phyloP scores from a whole-genome alignment of 169 alveolate species.

The Plasmodium blacklocki region DNA sequence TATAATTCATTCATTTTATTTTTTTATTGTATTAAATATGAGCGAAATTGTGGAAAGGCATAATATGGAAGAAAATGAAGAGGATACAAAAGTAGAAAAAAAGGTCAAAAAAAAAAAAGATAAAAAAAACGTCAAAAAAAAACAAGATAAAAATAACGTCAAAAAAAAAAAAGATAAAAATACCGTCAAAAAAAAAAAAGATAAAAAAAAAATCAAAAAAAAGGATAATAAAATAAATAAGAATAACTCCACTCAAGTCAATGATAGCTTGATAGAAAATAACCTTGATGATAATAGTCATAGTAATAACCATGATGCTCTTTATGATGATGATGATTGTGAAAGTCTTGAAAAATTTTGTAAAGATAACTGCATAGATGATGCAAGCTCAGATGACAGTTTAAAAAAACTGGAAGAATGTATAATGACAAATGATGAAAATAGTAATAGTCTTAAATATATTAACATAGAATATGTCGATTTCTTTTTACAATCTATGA shows the following conservation, averaged over 20 bases:
- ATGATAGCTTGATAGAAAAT: no score
- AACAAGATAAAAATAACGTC: neutral
- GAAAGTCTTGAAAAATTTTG: conserved; percentile 29
- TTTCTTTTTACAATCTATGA: conserved; percentile 14
- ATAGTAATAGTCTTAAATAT: neutral
- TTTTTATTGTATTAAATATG: no score
- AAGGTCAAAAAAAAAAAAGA: neutral
- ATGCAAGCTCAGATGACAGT: conserved; percentile 33
- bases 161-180: neutral
- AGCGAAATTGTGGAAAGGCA: neutral
- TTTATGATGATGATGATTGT: no score
- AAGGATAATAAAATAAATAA: neutral
- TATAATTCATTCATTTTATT: no score
- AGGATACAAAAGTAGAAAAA: neutral
- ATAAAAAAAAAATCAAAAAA: neutral
- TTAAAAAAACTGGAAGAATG: neutral
- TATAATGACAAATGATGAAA: conserved; percentile 2
- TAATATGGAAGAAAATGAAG: neutral
- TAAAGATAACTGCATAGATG: conserved; percentile 8
- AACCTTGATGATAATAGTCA: no score
- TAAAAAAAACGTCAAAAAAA: neutral
- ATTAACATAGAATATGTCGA: conserved; percentile 26
- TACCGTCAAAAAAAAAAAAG: neutral
- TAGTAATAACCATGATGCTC: no score
- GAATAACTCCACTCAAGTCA: neutral